phyloP scores from a whole-genome alignment of 768 basidiomycete genomes.

The Termitomyces sp. region DNA sequence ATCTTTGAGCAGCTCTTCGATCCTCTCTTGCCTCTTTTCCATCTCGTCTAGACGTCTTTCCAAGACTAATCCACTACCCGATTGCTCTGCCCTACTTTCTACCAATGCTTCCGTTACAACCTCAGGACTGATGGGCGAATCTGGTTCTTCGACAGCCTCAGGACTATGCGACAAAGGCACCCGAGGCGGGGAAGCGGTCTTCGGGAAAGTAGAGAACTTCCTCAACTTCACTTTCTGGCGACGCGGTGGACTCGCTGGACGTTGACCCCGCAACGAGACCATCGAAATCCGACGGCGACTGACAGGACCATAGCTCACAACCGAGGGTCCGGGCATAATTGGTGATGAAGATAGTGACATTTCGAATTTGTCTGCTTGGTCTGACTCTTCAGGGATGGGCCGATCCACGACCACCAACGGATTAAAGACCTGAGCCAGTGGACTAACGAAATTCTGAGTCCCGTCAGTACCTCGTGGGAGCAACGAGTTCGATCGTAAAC shows the following conservation, averaged over 20 bases:
- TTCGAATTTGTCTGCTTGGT: slow-evolving; percentile 12
- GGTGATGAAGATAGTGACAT: neutral
- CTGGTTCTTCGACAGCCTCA: slow-evolving; percentile 2
- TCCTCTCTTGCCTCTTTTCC: slow-evolving; percentile 39
- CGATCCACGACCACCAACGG: slow-evolving; percentile 54
- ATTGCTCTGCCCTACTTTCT: slow-evolving; percentile 9
- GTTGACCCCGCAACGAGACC: slow-evolving; percentile 16
- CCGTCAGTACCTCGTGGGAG: slow-evolving; percentile 29
- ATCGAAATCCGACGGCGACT: slow-evolving; percentile 36
- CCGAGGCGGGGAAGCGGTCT: slow-evolving; percentile 10
- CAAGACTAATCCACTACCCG: neutral
- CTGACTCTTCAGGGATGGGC: slow-evolving; percentile 26
- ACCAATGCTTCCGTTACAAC: slow-evolving; percentile 17
- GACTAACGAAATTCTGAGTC: slow-evolving; percentile 43
- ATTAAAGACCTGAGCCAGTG: slow-evolving; percentile 71
- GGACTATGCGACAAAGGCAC: slow-evolving; percentile 16
- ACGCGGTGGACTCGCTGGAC: slow-evolving; percentile 10
- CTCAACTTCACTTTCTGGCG: slow-evolving; percentile 14
- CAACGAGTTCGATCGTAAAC: slow-evolving; percentile 39
- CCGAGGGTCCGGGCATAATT: slow-evolving; percentile 12
- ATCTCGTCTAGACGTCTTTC: slow-evolving; percentile 26
- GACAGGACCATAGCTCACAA: slow-evolving; percentile 39
- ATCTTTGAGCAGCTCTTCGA: slow-evolving; percentile 36
- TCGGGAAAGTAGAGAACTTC: slow-evolving; percentile 19
- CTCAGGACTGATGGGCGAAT: slow-evolving; percentile 16